Evolutionary conservation across 768 basidiomycete genomes (phyloP), one percentile per base, ranked within the genome.

Genomic region (Piloderma croceum): DNA sequence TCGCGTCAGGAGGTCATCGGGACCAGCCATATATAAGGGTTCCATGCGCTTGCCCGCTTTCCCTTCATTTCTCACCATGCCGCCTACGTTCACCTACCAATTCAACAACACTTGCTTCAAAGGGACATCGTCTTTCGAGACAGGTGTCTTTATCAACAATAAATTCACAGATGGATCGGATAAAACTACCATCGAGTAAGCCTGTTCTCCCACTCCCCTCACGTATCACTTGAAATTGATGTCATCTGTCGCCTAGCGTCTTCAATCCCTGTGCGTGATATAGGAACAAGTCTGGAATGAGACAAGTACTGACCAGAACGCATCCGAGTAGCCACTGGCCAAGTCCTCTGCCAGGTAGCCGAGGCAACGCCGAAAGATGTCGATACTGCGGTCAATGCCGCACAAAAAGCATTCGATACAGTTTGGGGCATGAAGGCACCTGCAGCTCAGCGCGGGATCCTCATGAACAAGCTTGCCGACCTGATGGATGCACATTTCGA

Each of bases 251-350:
- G n/a, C n/a, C n/a, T n/a, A n/a, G n/a, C n/a, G n/a, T n/a, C n/a
- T n/a, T n/a, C n/a, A n/a, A n/a, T n/a, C n/a, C n/a, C n/a, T n/a
- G n/a, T n/a, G n/a, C n/a, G n/a, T n/a, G n/a, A n/a, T n/a, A n/a
- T n/a, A n/a, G n/a, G n/a, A n/a, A n/a, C n/a, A n/a, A n/a, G n/a
- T n/a, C n/a, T n/a, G n/a, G n/a, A n/a, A n/a, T n/a, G n/a, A n/a
- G n/a, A n/a, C n/a, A n/a, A n/a, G n/a, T n/a, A n/a, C n/a, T n/a
- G n/a, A n/a, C n/a, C n/a, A n/a, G n/a, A n/a, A n/a, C n/a, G n/a
- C n/a, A n/a, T n/a, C n/a, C n/a, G n/a, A n/a, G n/a, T n/a, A 84
- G 73, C 83, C 0, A 87, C 60, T 15, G 89, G 85, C 31, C 71
- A 84, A 53, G 47, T 74, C 36, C 70, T 81, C 54, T 76, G 77